These are phyloP conservation scores for Yamadazyma tumulicola DNA, from an alignment of 805 yeast genomes.

Conservation along the genomic window DNA sequence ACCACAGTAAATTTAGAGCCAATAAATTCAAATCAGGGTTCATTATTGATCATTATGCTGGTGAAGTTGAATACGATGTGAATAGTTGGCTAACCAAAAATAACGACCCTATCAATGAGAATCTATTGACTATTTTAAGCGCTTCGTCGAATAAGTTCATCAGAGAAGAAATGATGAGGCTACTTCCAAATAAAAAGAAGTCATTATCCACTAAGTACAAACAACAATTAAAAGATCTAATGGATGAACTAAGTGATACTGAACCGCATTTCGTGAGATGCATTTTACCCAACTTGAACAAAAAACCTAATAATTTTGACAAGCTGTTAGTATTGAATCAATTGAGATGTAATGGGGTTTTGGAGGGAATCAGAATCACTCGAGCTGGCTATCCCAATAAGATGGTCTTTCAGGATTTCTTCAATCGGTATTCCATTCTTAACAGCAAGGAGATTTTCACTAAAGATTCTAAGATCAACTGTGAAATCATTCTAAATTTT, in stretches of 20 bases:
- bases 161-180: conserved; percentile 25
- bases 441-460: conserved; percentile 45
- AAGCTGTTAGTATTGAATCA: conserved; percentile 80
- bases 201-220: conserved; percentile 89
- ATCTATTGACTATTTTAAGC: conserved; percentile 58
- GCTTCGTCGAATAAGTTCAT: conserved; percentile 58
- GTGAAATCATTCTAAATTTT: conserved; percentile 64
- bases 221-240: conserved; percentile 69
- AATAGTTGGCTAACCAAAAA: conserved; percentile 94
- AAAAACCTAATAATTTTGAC: conserved; percentile 68
- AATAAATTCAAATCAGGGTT: conserved; percentile 77
- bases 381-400: conserved; percentile 97
- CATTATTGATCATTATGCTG: conserved; percentile 89
- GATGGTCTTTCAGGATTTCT: conserved; percentile 77
- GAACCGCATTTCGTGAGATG: conserved; percentile 98
- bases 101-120: conserved; percentile 86
- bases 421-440: conserved; percentile 69
- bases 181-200: conserved; percentile 27
- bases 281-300: conserved; percentile 81
- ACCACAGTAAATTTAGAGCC: conserved; percentile 56
- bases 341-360: conserved; percentile 92
- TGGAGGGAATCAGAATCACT: conserved; percentile 96
- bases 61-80: conserved; percentile 88
- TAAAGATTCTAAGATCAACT: conserved; percentile 55
- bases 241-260: conserved; percentile 71